phyloP scores from a whole-genome alignment of 192 early-diverging fungal genomes.

The Paraglomus brasilianum region DNA sequence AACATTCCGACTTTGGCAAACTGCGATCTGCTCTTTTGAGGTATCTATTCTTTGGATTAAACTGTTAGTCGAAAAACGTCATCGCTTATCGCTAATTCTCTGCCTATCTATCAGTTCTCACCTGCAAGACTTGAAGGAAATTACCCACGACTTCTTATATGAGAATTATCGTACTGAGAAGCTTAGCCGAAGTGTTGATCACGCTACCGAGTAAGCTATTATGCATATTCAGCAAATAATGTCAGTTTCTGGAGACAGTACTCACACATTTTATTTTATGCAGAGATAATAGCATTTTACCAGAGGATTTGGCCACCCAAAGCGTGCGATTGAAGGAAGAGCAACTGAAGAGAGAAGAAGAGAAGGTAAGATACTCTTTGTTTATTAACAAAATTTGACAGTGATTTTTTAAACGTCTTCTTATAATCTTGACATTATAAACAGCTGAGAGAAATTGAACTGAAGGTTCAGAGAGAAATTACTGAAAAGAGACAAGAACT shows the following conservation, averaged over 20 bases:
- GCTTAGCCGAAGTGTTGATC: slow-evolving; percentile 56
- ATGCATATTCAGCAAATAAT: background rate
- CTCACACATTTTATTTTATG: too few species aligned
- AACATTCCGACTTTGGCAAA: slow-evolving; percentile 96
- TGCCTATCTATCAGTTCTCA: slow-evolving; percentile 84
- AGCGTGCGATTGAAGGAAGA: slow-evolving; percentile 52
- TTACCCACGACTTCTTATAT: slow-evolving; percentile 94
- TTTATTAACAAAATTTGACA: slow-evolving; percentile 2
- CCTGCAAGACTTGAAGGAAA: slow-evolving; percentile 95
- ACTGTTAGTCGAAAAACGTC: too few species aligned
- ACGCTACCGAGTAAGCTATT: slow-evolving; percentile 41
- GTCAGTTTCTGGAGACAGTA: too few species aligned
- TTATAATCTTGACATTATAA: too few species aligned
- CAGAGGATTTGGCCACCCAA: slow-evolving; percentile 25
- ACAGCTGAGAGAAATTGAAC: slow-evolving; percentile 52
- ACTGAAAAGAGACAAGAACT: slow-evolving; percentile 58
- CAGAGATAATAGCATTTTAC: slow-evolving; percentile 9
- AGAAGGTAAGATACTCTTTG: slow-evolving; percentile 40
- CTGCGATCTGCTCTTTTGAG: slow-evolving; percentile 87
- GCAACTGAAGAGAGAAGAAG: slow-evolving; percentile 54
- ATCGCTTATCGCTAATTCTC: slow-evolving; percentile 5
- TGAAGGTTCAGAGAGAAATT: slow-evolving; percentile 53
- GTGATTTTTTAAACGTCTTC: slow-evolving; percentile 8
- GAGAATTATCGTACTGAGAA: slow-evolving; percentile 94
- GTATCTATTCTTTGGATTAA: too few species aligned